phyloP scores from a whole-genome alignment of 2,329 filamentous ascomycete species.

The Xylaria sp. region DNA sequence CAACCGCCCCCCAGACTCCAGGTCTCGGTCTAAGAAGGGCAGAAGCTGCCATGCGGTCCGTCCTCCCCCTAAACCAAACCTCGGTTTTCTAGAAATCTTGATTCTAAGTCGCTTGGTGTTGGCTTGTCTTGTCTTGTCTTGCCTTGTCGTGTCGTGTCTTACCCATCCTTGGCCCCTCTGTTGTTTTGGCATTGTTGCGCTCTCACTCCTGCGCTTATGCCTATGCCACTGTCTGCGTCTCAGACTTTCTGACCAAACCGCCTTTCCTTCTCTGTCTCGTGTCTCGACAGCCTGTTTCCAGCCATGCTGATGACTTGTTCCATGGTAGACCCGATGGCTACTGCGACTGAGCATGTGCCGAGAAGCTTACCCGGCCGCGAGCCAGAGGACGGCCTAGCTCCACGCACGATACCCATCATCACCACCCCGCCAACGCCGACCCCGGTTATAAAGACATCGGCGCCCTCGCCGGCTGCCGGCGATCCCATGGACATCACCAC shows the following conservation, averaged over 20 bases:
- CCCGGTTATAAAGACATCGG: slow-evolving; percentile 68
- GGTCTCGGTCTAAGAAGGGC: slow-evolving; percentile 27
- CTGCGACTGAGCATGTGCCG: slow-evolving; percentile 63
- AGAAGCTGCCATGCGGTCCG: slow-evolving; percentile 40
- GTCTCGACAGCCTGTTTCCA: slow-evolving; percentile 39
- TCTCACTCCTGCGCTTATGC: slow-evolving; percentile 4
- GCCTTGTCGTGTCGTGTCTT: background rate
- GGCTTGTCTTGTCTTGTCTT: slow-evolving; percentile 1
- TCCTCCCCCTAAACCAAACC: slow-evolving; percentile 23
- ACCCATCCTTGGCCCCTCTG: slow-evolving; percentile 4
- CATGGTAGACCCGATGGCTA: slow-evolving; percentile 62
- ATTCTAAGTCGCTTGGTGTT: slow-evolving; percentile 11
- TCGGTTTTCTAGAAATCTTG: slow-evolving; percentile 26
- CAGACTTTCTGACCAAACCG: slow-evolving; percentile 23
- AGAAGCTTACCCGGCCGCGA: slow-evolving; percentile 56
- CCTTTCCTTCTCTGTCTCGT: slow-evolving; percentile 41
- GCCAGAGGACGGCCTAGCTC: slow-evolving; percentile 59
- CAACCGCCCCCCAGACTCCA: slow-evolving; percentile 27
- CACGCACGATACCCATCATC: slow-evolving; percentile 66
- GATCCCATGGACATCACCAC: slow-evolving; percentile 72
- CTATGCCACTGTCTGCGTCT: slow-evolving; percentile 6
- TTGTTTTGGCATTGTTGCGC: slow-evolving; percentile 9
- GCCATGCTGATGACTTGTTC: slow-evolving; percentile 41
- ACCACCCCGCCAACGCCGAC: slow-evolving; percentile 53
- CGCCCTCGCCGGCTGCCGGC: slow-evolving; percentile 63